Evolutionary conservation across 2,329 filamentous ascomycete species (phyloP), one percentile per base, ranked within the genome.

Genomic region (Arthrobotrys sinensis): DNA sequence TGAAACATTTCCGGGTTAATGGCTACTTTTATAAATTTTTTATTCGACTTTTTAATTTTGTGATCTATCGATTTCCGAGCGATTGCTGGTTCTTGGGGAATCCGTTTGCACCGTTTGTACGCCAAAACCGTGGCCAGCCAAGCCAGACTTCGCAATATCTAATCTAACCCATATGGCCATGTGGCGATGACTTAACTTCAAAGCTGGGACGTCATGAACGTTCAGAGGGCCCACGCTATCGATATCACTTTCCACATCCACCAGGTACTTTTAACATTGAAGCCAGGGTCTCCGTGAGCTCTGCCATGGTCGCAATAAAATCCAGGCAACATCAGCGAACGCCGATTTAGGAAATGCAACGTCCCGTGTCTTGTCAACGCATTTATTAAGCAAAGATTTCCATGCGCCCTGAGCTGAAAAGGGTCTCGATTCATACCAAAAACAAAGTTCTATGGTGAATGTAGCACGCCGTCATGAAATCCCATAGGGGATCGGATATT

Each of bases 191-290:
- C 32, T n/a, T 16, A 14, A 52, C 19, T 12, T 21, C 57, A 34
- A 11, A 34, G 28, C 7, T 4, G 21, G 36, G 57, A 64, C 60
- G 40, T 46, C 40, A 64, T 21, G 14, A 46, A 34, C 43, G 4
- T 57, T 34, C n/a, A 53, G 43, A 12, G 8, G 16, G 21, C 40
- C 21, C 11, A n/a, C 45, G 28, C 38, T 64, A 65, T 66, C 62
- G 28, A 65, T 66, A 65, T 50, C 50, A 73, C 28, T 52, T 73
- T 73, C 69, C 62, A 12, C 43, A 60, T 50, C 40, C 48, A 66
- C 68, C 36, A 60, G 67, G 45, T 63, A 71, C 34, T 45, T 45
- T 53, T 43, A 60, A 43, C 36, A n/a, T 36, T 14, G n/a, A 43
- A 36, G 55, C 14, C 50, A 55, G 50, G 50, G 50, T 6, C n/a